Evolutionary conservation across 345 rosid genomes (phyloP), one percentile per base, ranked within the genome.

Genomic region (Clarkia xantiana): DNA sequence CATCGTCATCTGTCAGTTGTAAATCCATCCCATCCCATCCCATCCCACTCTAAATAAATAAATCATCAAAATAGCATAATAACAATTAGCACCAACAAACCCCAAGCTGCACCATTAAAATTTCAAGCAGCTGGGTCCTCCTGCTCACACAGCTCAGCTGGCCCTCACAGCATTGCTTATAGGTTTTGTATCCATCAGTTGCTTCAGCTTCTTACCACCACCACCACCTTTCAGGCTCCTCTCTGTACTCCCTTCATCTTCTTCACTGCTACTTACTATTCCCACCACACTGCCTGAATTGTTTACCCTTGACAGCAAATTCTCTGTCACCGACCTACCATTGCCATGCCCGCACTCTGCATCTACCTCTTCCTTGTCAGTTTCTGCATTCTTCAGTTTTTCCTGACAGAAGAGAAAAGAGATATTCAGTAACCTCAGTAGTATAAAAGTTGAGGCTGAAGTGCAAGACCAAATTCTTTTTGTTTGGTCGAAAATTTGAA

Each of bases 111-210:
- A 29, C 36, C 36, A 29, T 29, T 29, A 29, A 29, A 29, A 29
- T 7, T 29, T 29, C 36, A 29, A 29, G 36, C 36, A 29, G 36
- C 36, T 29, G 36, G 36, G 36, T 29, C 36, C 4, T 7, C 6
- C 36, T 29, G n/a, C n/a, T n/a, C n/a, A n/a, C 36, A 29, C 6
- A 10, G 36, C 36, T 29, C 36, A 78, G 65, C 83, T 70, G 1
- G 86, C 83, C 51, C 73, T 86, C 62, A 91, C 83, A 0, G 82
- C 87, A 34, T 78, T 74, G 14, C 83, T 74, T 63, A 93, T 81
- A 18, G 86, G 84, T 65, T 76, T 83, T 1, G 87, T 53, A 40
- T 80, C 84, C 58, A 91, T 54, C 11, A 91, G 85, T 54, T 84
- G 98, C 60, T 72, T 96, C 40, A 91, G 68, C 74, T 79, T 90